Evolutionary conservation across 768 basidiomycete species (phyloP).

Genomic region (Lactarius trivialis): DNA sequence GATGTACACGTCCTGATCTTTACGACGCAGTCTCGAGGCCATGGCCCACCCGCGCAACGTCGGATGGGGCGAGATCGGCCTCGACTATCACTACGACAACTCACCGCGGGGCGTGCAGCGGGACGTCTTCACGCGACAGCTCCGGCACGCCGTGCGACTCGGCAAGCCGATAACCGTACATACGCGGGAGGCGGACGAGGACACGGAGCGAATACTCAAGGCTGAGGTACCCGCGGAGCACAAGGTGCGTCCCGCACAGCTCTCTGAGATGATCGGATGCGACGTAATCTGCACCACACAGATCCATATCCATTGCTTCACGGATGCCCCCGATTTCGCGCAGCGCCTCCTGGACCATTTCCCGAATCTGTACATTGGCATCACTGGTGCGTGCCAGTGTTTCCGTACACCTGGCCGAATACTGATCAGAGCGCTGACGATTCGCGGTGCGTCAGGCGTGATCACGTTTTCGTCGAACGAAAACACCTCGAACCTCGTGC

Average conservation of each 20-base stretch:
- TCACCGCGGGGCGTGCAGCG: slow-evolving; percentile 67
- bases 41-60: slow-evolving; percentile 79
- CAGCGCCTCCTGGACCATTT: slow-evolving; percentile 66
- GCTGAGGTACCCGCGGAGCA: slow-evolving; percentile 67
- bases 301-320: slow-evolving; percentile 89
- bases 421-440: not conserved
- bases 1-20: not conserved
- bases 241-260: slow-evolving; percentile 36
- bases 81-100: slow-evolving; percentile 80
- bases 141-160: slow-evolving; percentile 57
- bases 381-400: slow-evolving; percentile 47
- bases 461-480: slow-evolving; percentile 72
- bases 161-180: slow-evolving; percentile 81
- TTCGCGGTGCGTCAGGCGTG: slow-evolving; percentile 43
- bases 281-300: slow-evolving; percentile 25
- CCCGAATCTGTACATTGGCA: slow-evolving; percentile 75
- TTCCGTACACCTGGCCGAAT: not conserved
- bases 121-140: slow-evolving; percentile 59
- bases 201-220: slow-evolving; percentile 73
- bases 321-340: slow-evolving; percentile 72
- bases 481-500: slow-evolving; percentile 65
- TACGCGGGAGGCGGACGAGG: slow-evolving; percentile 79
- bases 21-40: slow-evolving; percentile 51
- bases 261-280: not conserved
- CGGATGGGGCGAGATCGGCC: slow-evolving; percentile 84